Evolutionary conservation across 2,329 filamentous ascomycete genomes (phyloP).

Genomic region (Blastomyces silverae): DNA sequence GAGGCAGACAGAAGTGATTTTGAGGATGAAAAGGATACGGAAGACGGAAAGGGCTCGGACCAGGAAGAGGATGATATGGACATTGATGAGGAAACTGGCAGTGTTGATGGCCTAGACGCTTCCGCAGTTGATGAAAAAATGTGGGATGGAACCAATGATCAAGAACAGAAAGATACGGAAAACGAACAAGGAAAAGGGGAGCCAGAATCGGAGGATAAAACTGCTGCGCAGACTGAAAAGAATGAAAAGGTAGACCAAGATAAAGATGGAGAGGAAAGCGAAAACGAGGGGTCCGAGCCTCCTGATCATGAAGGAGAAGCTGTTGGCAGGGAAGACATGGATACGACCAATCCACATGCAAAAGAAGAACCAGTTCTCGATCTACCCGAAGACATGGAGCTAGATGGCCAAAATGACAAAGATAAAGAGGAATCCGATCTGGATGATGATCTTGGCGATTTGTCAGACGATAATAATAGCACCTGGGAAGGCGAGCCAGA

Average conservation of each 20-base stretch:
- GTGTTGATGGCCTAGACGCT: slow-evolving; percentile 84
- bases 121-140: slow-evolving; percentile 95
- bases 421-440: slow-evolving; percentile 50
- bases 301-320: slow-evolving; percentile 56
- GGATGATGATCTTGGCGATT: slow-evolving; percentile 44
- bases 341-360: slow-evolving; percentile 65
- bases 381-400: slow-evolving; percentile 79
- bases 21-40: slow-evolving; percentile 46
- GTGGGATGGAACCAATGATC: slow-evolving; percentile 76
- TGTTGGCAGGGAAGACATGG: slow-evolving; percentile 55
- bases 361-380: slow-evolving; percentile 77
- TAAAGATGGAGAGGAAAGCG: slow-evolving; percentile 54
- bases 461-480: slow-evolving; percentile 38
- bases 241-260: slow-evolving; percentile 49
- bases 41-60: slow-evolving; percentile 54
- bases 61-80: slow-evolving; percentile 59
- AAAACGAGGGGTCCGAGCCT: slow-evolving; percentile 44
- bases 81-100: slow-evolving; percentile 82
- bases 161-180: slow-evolving; percentile 62
- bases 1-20: slow-evolving; percentile 72
- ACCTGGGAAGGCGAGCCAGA: slow-evolving; percentile 29
- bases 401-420: slow-evolving; percentile 59
- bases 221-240: slow-evolving; percentile 52
- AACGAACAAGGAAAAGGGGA: slow-evolving; percentile 59
- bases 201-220: slow-evolving; percentile 53